phyloP scores from a whole-genome alignment of 139 green algal species.

The Coelastrella sp. region DNA sequence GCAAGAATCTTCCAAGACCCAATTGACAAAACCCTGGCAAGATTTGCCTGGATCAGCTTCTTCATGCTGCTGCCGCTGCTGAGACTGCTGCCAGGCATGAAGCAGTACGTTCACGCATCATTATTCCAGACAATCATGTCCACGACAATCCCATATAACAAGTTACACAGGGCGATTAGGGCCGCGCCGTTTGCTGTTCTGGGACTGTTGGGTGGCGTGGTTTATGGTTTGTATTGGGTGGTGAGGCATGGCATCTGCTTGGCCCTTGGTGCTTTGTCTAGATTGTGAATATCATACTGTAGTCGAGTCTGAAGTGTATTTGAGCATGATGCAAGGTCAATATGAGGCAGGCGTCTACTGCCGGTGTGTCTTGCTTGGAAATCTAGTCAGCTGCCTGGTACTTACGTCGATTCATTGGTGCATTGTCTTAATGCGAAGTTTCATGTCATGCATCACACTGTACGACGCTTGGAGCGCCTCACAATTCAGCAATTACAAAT shows the following conservation, averaged over 20 bases:
- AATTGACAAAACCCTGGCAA: not conserved
- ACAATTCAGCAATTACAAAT: no score
- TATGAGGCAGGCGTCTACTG: no score
- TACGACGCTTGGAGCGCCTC: no score
- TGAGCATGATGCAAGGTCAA: no score
- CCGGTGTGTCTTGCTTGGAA: no score
- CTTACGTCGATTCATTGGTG: no score
- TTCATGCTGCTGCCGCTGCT: conserved; percentile 49
- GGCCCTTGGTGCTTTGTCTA: not conserved
- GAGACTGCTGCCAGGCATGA: conserved; percentile 22
- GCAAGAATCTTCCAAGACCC: not conserved
- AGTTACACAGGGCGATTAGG: conserved; percentile 11
- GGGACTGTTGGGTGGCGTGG: conserved; percentile 13
- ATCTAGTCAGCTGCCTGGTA: no score
- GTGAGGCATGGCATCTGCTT: not conserved
- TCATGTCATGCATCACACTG: no score
- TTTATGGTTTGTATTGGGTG: conserved; percentile 1
- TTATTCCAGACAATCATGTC: conserved; percentile 46
- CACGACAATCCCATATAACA: conserved; percentile 23
- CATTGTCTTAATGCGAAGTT: no score
- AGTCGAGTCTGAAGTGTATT: no score
- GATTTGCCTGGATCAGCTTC: conserved; percentile 37
- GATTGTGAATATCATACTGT: not conserved
- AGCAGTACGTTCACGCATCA: not conserved
- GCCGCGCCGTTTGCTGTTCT: conserved; percentile 7